A percentile compares a stretch with the other conserved stretches of the same genome.
Evolutionary conservation across 148 eudicot genomes (phyloP).

Genomic region (Chenopodium quinoa): DNA sequence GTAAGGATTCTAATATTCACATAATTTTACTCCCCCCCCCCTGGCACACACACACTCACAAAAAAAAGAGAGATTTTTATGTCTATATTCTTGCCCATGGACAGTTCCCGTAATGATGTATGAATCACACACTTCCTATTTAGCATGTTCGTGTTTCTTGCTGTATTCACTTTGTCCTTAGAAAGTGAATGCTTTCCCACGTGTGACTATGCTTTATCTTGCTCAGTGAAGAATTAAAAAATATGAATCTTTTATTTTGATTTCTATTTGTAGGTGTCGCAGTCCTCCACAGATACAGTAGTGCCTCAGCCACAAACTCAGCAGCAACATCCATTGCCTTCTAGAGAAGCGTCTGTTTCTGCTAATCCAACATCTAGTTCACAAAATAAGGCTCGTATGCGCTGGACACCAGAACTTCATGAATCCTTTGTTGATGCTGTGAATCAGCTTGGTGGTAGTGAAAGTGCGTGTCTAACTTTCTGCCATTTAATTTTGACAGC

Average conservation of each 20-base stretch:
- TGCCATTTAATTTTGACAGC: neutral
- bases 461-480: constrained; percentile 37
- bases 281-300: constrained; percentile 39
- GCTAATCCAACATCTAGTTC: constrained; percentile 38
- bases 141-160: neutral
- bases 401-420: constrained; percentile 91
- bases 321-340: constrained; percentile 36
- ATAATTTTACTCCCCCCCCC: neutral
- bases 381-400: constrained; percentile 65
- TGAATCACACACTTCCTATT: neutral
- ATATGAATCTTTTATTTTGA: constrained; percentile 4
- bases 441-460: constrained; percentile 80
- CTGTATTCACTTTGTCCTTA: neutral
- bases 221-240: neutral
- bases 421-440: constrained; percentile 84
- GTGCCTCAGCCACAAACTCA: constrained; percentile 32
- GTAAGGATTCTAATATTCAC: neutral
- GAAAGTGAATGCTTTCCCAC: neutral
- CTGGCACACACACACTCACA: no score
- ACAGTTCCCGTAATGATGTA: neutral
- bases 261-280: constrained; percentile 33
- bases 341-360: constrained; percentile 36
- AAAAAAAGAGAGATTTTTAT: neutral
- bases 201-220: neutral
- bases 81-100: neutral